phyloP scores from a whole-genome alignment of 2,329 filamentous ascomycete genomes.

The Alternaria gaisen region DNA sequence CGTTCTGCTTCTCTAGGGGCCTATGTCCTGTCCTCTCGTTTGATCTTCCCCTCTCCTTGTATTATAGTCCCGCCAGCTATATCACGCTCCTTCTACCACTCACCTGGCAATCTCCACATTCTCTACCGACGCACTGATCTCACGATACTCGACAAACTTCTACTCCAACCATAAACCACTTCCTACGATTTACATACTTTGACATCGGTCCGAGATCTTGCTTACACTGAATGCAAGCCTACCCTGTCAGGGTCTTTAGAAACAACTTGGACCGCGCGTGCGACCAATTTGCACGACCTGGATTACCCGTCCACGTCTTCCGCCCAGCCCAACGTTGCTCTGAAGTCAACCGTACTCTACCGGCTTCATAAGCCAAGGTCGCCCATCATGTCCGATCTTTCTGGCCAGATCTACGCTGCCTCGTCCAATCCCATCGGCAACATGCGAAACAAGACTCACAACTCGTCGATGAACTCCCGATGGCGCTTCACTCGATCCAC shows the following conservation, averaged over 20 bases:
- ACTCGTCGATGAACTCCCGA: constrained; percentile 40
- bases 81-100: constrained; percentile 41
- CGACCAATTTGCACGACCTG: constrained; percentile 20
- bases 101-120: constrained; percentile 20
- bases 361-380: constrained; percentile 17
- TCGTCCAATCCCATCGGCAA: constrained; percentile 26
- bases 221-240: constrained; percentile 15
- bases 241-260: constrained; percentile 20
- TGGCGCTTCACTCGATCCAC: constrained; percentile 50
- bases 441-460: constrained; percentile 34
- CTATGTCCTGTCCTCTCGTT: constrained; percentile 49
- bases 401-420: constrained; percentile 24
- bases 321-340: constrained; percentile 8
- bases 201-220: constrained; percentile 4
- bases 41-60: constrained; percentile 42
- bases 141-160: constrained; percentile 16
- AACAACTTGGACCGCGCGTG: constrained; percentile 13
- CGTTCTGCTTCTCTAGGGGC: constrained; percentile 32
- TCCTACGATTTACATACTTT: constrained; percentile 11
- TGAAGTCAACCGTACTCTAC: constrained; percentile 4
- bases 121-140: constrained; percentile 25
- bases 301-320: constrained; percentile 13
- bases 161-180: constrained; percentile 5
- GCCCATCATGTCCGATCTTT: constrained; percentile 25
- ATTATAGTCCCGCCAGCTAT: constrained; percentile 31